Percentiles rank a stretch among this genome's conserved stretches.
phyloP scores from a whole-genome alignment of 164 flowering plant genomes.

The Kingdonia uniflora region DNA sequence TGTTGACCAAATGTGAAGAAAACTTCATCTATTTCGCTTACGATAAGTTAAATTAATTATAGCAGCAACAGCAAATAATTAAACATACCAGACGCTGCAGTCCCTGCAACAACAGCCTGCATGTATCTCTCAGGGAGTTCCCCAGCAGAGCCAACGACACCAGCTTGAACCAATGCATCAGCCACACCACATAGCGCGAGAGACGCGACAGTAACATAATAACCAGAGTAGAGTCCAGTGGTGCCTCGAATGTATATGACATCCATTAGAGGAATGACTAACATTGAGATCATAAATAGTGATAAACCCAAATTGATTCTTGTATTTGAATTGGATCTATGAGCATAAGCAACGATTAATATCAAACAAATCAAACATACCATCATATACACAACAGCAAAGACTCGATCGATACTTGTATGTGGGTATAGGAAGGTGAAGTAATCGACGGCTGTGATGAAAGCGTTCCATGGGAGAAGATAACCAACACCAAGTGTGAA shows the following conservation, averaged over 20 bases:
- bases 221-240: slow-evolving; percentile 53
- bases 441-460: slow-evolving; percentile 98
- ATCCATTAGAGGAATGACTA: slow-evolving; percentile 71
- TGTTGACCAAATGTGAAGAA: too few relatives aligned
- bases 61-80: too few relatives aligned
- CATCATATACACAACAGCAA: slow-evolving; percentile 72
- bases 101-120: slow-evolving; percentile 96
- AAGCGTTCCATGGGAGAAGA: slow-evolving; percentile 97
- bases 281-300: slow-evolving; percentile 42
- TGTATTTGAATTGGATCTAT: slow-evolving; percentile 30
- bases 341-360: slow-evolving; percentile 38
- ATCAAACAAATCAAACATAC: slow-evolving; percentile 38
- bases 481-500: slow-evolving; percentile 75
- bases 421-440: slow-evolving; percentile 81
- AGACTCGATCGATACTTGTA: slow-evolving; percentile 71
- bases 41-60: too few relatives aligned
- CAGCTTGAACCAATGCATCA: slow-evolving; percentile 83
- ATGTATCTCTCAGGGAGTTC: slow-evolving; percentile 84
- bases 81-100: slow-evolving; percentile 94
- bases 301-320: slow-evolving; percentile 71
- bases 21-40: too few relatives aligned
- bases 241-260: slow-evolving; percentile 49
- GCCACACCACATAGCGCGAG: slow-evolving; percentile 55
- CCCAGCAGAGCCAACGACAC: slow-evolving; percentile 84
- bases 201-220: slow-evolving; percentile 50